phyloP scores from a whole-genome alignment of 352 stramenopile genomes.

The Pythium sp. region DNA sequence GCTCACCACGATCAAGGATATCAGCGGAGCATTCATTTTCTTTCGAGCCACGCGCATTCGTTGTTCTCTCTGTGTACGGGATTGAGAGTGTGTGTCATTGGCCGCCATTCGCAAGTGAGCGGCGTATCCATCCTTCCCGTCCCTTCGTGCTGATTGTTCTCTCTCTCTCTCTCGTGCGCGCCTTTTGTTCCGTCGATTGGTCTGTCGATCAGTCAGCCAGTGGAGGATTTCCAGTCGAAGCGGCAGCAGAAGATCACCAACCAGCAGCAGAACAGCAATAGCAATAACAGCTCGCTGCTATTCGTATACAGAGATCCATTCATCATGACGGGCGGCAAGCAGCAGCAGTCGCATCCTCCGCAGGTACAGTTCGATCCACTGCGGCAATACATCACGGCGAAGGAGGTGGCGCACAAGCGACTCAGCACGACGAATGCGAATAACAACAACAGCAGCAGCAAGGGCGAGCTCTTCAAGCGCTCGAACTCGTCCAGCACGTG shows the following conservation, averaged over 20 bases:
- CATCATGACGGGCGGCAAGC: constrained; percentile 1
- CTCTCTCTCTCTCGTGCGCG: background rate
- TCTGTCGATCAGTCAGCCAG: background rate
- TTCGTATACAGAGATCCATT: background rate
- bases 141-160: background rate
- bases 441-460: background rate
- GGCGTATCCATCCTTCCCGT: background rate
- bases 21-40: too few relatives aligned
- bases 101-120: too few relatives aligned
- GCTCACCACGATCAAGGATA: too few relatives aligned
- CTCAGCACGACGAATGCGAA: constrained; percentile 11
- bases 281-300: background rate
- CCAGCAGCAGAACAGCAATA: background rate
- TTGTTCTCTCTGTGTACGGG: too few relatives aligned
- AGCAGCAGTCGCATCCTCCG: background rate
- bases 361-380: constrained; percentile 32
- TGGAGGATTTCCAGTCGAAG: background rate
- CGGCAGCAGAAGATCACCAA: background rate
- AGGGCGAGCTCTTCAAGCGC: constrained; percentile 11
- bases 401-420: constrained; percentile 63
- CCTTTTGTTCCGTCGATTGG: background rate
- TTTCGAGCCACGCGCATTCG: too few relatives aligned
- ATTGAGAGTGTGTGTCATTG: too few relatives aligned
- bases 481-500: constrained; percentile 15
- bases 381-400: constrained; percentile 58